These are phyloP conservation scores for Papiliotrema nemorosa DNA, from an alignment of 1,284 basidiomycete genomes.

Conservation along the genomic window DNA sequence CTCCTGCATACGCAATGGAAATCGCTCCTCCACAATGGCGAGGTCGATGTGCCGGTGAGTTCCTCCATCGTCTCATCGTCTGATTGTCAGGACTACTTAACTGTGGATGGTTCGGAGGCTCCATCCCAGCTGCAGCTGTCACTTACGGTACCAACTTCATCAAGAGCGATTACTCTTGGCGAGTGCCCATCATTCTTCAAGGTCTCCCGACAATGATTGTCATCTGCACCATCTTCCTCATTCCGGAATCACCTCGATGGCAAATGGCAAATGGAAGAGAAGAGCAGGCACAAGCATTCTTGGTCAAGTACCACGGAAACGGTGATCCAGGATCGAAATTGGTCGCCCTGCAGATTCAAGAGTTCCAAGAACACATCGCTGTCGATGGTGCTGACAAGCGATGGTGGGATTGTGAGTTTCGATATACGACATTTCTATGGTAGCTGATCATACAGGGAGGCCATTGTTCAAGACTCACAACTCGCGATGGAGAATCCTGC, in stretches of 20 bases:
- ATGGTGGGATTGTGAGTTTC: slow-evolving; percentile 49
- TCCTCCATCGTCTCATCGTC: slow-evolving; percentile 21
- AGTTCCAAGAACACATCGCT: slow-evolving; percentile 56
- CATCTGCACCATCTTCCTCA: slow-evolving; percentile 15
- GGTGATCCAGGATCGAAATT: slow-evolving; percentile 22
- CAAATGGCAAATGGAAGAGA: slow-evolving; percentile 41
- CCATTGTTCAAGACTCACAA: slow-evolving; percentile 21
- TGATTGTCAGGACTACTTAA: not conserved
- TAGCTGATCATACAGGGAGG: slow-evolving; percentile 13
- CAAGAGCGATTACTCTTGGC: slow-evolving; percentile 26
- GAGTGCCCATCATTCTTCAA: slow-evolving; percentile 32
- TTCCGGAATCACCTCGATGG: slow-evolving; percentile 48
- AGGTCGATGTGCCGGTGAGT: slow-evolving; percentile 55
- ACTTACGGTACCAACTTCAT: slow-evolving; percentile 30
- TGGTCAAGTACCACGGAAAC: slow-evolving; percentile 10
- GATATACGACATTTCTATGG: not conserved
- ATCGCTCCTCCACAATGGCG: slow-evolving; percentile 64
- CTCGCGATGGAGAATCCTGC: slow-evolving; percentile 29
- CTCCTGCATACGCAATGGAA: slow-evolving; percentile 54
- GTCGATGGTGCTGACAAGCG: slow-evolving; percentile 59
- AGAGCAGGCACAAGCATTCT: slow-evolving; percentile 34
- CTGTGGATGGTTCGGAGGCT: slow-evolving; percentile 11
- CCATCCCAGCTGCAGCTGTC: slow-evolving; percentile 20
- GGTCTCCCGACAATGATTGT: slow-evolving; percentile 24
- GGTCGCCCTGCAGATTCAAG: slow-evolving; percentile 53